Conservation (phyloP, 192 early-diverging fungal genomes). For the Coemansia asiatica region DNA sequence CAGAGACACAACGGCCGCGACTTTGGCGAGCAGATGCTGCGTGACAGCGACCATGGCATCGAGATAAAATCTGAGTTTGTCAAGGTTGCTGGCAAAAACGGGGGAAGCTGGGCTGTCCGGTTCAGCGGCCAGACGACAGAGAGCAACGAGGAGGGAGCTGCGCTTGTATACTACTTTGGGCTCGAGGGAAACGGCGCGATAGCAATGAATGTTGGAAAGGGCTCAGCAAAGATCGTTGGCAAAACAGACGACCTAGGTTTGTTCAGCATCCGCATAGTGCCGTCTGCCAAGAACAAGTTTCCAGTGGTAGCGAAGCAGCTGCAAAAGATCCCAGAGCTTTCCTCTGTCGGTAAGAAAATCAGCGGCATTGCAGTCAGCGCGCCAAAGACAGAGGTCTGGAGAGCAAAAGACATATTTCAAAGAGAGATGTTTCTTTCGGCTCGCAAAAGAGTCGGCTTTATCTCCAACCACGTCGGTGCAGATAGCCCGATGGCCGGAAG, state of each 20-base stretch:
- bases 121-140: conserved; percentile 65
- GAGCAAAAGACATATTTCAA: conserved; percentile 29
- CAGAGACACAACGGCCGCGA: conserved; percentile 80
- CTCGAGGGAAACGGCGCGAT: conserved; percentile 72
- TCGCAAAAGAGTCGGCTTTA: conserved; percentile 7
- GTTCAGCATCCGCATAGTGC: conserved; percentile 57
- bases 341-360: conserved; percentile 4
- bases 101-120: conserved; percentile 50
- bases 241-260: conserved; percentile 68
- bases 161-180: conserved; percentile 76
- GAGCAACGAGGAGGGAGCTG: conserved; percentile 50
- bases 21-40: conserved; percentile 68
- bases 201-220: conserved; percentile 39
- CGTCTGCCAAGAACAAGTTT: conserved; percentile 20
- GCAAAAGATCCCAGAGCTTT: conserved; percentile 9
- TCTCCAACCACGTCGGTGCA: conserved; percentile 4
- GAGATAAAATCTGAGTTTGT: conserved; percentile 32
- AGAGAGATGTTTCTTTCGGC: conserved; percentile 18
- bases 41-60: conserved; percentile 33
- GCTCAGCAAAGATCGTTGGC: conserved; percentile 55
- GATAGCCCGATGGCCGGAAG: conserved; percentile 53
- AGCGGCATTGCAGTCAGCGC: conserved; percentile 23
- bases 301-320: conserved; percentile 18
- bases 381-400: conserved; percentile 36
- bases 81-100: conserved; percentile 58